Evolutionary conservation across 2,329 filamentous ascomycete species (phyloP), one percentile per base, ranked within the genome.

Genomic region (Fusarium nanum): DNA sequence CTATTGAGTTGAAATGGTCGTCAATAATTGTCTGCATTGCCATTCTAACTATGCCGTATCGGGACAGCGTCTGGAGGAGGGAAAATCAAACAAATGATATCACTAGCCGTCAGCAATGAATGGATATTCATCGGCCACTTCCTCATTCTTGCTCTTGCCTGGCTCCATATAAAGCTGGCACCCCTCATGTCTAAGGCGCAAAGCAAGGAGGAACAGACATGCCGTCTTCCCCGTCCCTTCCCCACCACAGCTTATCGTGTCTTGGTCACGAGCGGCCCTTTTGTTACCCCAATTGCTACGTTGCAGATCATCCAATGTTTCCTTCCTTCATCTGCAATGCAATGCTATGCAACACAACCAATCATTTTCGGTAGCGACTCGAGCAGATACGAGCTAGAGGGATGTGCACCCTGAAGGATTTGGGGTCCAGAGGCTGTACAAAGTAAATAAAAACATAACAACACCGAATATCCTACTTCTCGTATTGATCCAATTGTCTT

Each of bases 251-350:
- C 47, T 49, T 54, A 61, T 60, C 54, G 2, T 12, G 6, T 23
- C 22, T 14, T 16, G 44, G 53, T 66, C 48, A 60, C 61, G 56
- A 49, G 48, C 23, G 32, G 20, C n/a, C 13, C 27, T 34, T 30
- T 27, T 23, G 22, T 58, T 25, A 49, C 52, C 49, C 28, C 23
- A 13, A 64, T 61, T 49, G 67, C 56, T 69, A 69, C 67, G 67
- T 69, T 69, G 67, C 67, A 69, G 30, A 56, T 56, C 47, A 40
- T 56, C 23, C 32, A 41, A 28, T 41, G 52, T 64, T 58, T 64
- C 30, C 60, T 63, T 40, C 25, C 44, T 28, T 25, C 18, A 13
- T 13, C 54, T 67, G 48, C 44, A 34, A 67, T 67, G 62, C 61
- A 37, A 37, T 37, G 34, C 34, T n/a, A 37, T 67, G 48, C 44